Conservation (phyloP, 2,329 filamentous ascomycete species). For the Dendrostoma leiphaemia region DNA sequence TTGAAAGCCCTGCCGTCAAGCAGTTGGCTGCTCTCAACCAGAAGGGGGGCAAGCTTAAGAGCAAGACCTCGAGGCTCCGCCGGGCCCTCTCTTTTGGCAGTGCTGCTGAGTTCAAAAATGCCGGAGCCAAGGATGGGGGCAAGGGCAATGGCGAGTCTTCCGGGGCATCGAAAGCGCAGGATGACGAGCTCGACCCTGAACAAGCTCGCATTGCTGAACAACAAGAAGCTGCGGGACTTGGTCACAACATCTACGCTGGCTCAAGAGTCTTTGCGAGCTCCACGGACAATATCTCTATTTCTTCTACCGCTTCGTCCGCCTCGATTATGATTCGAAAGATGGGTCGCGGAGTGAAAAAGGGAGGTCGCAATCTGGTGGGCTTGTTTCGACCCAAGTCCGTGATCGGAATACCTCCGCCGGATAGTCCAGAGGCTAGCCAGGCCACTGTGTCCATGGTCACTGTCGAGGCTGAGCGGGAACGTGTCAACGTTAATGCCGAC, state of each 20-base stretch:
- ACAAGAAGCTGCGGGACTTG: constrained; percentile 89
- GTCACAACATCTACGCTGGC: constrained; percentile 89
- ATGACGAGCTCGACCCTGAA: constrained; percentile 74
- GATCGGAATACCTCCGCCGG: constrained; percentile 71
- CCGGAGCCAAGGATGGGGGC: constrained; percentile 56
- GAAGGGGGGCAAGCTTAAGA: constrained; percentile 73
- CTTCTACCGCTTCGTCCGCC: constrained; percentile 83
- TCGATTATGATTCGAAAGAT: constrained; percentile 97
- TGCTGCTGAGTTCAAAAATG: constrained; percentile 82
- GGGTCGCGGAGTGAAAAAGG: constrained; percentile 97
- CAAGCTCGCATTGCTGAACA: constrained; percentile 87
- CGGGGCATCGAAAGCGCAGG: constrained; percentile 50
- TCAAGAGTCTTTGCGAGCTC: constrained; percentile 84
- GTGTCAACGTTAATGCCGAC: constrained; percentile 72
- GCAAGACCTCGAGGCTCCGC: constrained; percentile 81
- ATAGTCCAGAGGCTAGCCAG: constrained; percentile 67
- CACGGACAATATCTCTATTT: constrained; percentile 91
- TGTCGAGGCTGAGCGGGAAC: constrained; percentile 87
- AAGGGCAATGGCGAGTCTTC: constrained; percentile 31
- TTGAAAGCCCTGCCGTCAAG: constrained; percentile 71
- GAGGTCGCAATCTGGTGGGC: constrained; percentile 84
- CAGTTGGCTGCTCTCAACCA: constrained; percentile 86
- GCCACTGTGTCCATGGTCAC: constrained; percentile 95
- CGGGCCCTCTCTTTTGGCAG: constrained; percentile 97
- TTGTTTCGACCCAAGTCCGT: constrained; percentile 94